A percentile compares a stretch with the other conserved stretches of the same genome.
Evolutionary conservation across 805 yeast species (phyloP).

Genomic region (Starmerella floris): DNA sequence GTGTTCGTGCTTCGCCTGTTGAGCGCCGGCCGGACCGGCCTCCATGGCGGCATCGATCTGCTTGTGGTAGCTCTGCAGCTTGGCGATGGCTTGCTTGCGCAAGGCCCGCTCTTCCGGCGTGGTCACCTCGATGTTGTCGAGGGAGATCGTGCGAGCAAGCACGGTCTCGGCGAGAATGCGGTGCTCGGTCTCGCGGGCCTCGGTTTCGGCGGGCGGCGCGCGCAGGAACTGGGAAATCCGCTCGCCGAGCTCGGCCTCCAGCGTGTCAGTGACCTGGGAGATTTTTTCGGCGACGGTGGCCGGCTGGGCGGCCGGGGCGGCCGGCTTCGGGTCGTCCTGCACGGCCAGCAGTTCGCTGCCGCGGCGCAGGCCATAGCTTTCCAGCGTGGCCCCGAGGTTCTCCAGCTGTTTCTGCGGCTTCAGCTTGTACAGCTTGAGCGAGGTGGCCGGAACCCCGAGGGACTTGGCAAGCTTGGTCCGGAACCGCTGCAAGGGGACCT

Average conservation of each 20-base stretch:
- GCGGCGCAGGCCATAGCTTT: slow-evolving; percentile 17
- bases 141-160: slow-evolving; percentile 26
- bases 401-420: slow-evolving; percentile 16
- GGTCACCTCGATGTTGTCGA: slow-evolving; percentile 28
- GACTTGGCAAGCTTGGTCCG: slow-evolving; percentile 44
- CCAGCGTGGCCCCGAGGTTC: slow-evolving; percentile 14
- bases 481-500: slow-evolving; percentile 53
- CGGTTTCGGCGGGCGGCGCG: slow-evolving; percentile 18
- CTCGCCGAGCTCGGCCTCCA: slow-evolving; percentile 22
- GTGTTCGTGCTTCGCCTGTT: too few relatives aligned
- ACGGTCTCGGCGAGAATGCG: slow-evolving; percentile 26
- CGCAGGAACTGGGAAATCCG: slow-evolving; percentile 19
- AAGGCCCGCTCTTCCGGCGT: slow-evolving; percentile 24
- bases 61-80: slow-evolving; percentile 25
- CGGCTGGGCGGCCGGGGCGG: slow-evolving; percentile 12
- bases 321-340: slow-evolving; percentile 5
- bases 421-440: slow-evolving; percentile 14
- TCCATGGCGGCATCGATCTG: slow-evolving; percentile 22
- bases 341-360: slow-evolving; percentile 22
- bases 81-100: slow-evolving; percentile 27
- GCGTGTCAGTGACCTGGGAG: slow-evolving; percentile 19
- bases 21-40: background rate
- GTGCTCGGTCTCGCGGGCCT: slow-evolving; percentile 24
- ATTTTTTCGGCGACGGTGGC: slow-evolving; percentile 21
- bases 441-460: slow-evolving; percentile 34